A percentile compares a stretch with the other conserved stretches of the same genome.
Evolutionary conservation across 2,329 filamentous ascomycete species (phyloP).

Genomic region (Penicillium psychrosexuale): DNA sequence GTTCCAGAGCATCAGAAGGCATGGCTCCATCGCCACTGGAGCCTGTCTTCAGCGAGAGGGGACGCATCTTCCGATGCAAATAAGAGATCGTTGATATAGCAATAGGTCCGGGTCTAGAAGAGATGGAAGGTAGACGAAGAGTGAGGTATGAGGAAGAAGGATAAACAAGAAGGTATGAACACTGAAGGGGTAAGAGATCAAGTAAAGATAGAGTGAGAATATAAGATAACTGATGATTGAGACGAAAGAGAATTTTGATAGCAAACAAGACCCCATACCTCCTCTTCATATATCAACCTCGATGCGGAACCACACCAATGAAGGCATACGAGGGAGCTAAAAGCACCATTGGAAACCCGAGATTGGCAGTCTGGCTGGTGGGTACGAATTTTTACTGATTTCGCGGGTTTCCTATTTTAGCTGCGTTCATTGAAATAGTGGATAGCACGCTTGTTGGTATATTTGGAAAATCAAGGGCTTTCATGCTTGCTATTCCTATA

Average conservation of each 20-base stretch:
- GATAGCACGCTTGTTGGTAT: neutral
- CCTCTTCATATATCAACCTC: neutral
- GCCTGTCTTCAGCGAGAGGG: conserved; percentile 4
- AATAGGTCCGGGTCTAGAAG: neutral
- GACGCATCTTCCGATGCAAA: conserved; percentile 3
- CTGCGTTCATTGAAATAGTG: neutral
- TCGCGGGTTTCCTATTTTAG: neutral
- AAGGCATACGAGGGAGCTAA: neutral
- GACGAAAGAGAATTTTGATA: neutral
- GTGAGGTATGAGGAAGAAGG: neutral
- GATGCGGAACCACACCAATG: neutral
- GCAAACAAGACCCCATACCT: neutral
- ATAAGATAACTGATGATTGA: neutral
- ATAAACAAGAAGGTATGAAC: neutral
- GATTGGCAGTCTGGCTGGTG: neutral
- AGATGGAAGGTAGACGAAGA: neutral
- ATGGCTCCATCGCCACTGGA: neutral
- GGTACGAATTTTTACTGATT: neutral
- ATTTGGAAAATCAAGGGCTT: neutral
- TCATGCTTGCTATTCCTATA: neutral
- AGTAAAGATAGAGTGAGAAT: neutral
- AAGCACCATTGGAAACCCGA: neutral
- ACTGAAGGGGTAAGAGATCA: neutral
- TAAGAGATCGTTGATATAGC: neutral
- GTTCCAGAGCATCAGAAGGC: conserved; percentile 16